These are phyloP conservation scores for Thymus quinquecostatus DNA, from an alignment of 257 asterid genomes.

Conservation along the genomic window DNA sequence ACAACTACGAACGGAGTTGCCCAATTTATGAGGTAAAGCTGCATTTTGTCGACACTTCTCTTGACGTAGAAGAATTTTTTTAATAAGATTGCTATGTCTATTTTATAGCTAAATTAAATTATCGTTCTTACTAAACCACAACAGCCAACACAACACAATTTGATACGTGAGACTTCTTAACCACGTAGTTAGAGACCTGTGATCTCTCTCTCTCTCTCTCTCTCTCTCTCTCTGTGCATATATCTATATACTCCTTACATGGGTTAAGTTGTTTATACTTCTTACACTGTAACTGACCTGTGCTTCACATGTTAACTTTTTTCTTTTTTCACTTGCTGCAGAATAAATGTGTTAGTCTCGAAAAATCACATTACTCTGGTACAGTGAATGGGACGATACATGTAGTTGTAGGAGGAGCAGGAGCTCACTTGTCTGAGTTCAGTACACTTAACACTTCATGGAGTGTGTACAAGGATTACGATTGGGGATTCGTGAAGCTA, in stretches of 20 bases:
- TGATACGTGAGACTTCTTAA: neutral
- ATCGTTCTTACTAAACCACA: neutral
- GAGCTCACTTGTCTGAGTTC: slow-evolving; percentile 65
- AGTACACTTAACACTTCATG: slow-evolving; percentile 53
- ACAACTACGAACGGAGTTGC: slow-evolving; percentile 61
- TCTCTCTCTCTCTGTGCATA: too few species aligned
- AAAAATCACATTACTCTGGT: slow-evolving; percentile 56
- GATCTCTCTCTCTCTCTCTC: neutral
- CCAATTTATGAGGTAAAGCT: slow-evolving; percentile 56
- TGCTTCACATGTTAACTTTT: too few species aligned
- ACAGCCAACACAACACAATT: neutral
- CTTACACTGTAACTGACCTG: too few species aligned
- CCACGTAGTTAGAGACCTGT: neutral
- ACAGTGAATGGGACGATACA: slow-evolving; percentile 77
- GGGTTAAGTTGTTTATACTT: too few species aligned
- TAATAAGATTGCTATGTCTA: neutral
- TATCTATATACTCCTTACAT: too few species aligned
- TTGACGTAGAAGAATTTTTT: neutral
- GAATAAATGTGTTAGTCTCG: slow-evolving; percentile 61
- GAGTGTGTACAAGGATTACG: slow-evolving; percentile 77
- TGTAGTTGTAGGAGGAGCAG: slow-evolving; percentile 76
- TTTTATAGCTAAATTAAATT: neutral
- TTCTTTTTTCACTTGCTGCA: slow-evolving; percentile 24
- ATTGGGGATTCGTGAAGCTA: slow-evolving; percentile 75
- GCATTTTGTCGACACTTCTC: neutral